Percentiles rank a stretch among this genome's conserved stretches.
phyloP scores from a whole-genome alignment of 768 basidiomycete species.

The Boletus reticuloceps region DNA sequence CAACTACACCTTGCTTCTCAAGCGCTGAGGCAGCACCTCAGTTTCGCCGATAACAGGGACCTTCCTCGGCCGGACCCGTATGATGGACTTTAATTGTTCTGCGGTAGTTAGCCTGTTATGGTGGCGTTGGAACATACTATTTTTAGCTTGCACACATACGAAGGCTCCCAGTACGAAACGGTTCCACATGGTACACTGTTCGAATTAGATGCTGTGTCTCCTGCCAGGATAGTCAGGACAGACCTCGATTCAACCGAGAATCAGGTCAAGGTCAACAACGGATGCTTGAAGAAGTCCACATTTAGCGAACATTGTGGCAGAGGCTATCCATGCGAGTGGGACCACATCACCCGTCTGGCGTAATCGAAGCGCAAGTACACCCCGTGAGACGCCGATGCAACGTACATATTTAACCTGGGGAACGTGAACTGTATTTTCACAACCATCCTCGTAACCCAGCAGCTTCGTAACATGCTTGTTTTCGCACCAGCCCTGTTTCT shows the following conservation, averaged over 20 bases:
- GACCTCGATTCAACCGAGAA: neutral
- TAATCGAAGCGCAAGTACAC: neutral
- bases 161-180: neutral
- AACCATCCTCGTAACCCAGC: neutral
- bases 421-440: neutral
- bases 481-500: conserved; percentile 9
- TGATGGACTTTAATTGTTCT: conserved; percentile 24
- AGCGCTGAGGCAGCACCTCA: conserved; percentile 16
- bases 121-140: neutral
- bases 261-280: neutral
- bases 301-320: neutral
- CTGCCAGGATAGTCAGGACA: neutral
- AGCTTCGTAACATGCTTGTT: conserved; percentile 8
- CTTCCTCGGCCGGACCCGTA: conserved; percentile 31
- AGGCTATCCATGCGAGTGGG: neutral
- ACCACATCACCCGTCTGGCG: neutral
- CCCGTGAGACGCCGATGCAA: neutral
- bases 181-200: neutral
- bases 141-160: neutral
- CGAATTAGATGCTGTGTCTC: conserved; percentile 4
- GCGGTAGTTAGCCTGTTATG: neutral
- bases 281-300: neutral
- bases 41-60: conserved; percentile 23
- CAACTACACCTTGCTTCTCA: conserved; percentile 18
- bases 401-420: conserved; percentile 10